A percentile compares a stretch with the other conserved stretches of the same genome.
Evolutionary conservation across 2,329 filamentous ascomycete species (phyloP).

Genomic region (Didymella pinodella): DNA sequence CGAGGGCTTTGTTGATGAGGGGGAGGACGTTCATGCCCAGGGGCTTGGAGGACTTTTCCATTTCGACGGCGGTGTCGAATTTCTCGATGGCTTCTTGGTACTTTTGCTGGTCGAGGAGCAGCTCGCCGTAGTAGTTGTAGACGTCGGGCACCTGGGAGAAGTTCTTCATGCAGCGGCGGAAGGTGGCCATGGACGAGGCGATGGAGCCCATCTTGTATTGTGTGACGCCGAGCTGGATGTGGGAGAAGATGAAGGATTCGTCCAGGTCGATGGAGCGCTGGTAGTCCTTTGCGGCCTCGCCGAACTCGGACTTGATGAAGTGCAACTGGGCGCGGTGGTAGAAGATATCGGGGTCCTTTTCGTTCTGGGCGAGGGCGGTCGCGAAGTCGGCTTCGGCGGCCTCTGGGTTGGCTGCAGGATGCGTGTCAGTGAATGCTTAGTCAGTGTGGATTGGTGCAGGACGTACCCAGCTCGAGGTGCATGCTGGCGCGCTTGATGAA

Average conservation of each 20-base stretch:
- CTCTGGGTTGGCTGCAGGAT: slow-evolving; percentile 73
- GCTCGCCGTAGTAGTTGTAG: slow-evolving; percentile 99
- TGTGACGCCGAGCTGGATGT: slow-evolving; percentile 98
- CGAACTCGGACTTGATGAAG: slow-evolving; percentile 95
- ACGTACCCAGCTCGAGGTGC: slow-evolving; percentile 85
- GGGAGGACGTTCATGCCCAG: slow-evolving; percentile 97
- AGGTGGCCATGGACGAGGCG: slow-evolving; percentile 97
- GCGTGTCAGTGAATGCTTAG: neutral
- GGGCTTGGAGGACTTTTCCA: slow-evolving; percentile 94
- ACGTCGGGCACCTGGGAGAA: slow-evolving; percentile 96
- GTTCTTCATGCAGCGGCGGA: slow-evolving; percentile 97
- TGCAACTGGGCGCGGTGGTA: slow-evolving; percentile 98
- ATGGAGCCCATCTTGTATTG: slow-evolving; percentile 99
- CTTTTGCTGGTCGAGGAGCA: slow-evolving; percentile 95
- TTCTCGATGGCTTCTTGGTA: slow-evolving; percentile 95
- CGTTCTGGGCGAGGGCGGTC: slow-evolving; percentile 82
- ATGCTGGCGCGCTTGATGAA: slow-evolving; percentile 99
- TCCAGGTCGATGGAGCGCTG: slow-evolving; percentile 99
- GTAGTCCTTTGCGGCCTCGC: slow-evolving; percentile 95
- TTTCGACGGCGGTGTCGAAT: slow-evolving; percentile 97
- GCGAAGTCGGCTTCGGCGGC: slow-evolving; percentile 88
- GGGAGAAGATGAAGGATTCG: slow-evolving; percentile 96
- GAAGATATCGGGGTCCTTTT: slow-evolving; percentile 93
- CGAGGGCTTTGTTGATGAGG: slow-evolving; percentile 97
- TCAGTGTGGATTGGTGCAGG: neutral